Evolutionary conservation across 2,329 filamentous ascomycete genomes (phyloP).

Genomic region (Dissoconium aciculare): DNA sequence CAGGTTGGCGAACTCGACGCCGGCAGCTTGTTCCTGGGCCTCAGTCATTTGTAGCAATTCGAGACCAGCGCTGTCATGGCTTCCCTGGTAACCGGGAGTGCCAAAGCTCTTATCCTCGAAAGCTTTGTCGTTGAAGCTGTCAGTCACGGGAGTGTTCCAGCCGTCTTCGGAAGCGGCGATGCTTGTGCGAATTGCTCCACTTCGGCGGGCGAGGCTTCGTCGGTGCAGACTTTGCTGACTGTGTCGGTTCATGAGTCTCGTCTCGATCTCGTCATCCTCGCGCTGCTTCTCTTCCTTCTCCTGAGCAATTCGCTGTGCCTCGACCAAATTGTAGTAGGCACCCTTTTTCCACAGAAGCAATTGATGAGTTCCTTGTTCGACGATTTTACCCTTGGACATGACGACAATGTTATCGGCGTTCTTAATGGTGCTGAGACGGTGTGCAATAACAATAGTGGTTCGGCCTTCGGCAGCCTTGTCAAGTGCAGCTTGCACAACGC

Average conservation of each 20-base stretch:
- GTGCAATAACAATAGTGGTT: slow-evolving; percentile 92
- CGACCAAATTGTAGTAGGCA: slow-evolving; percentile 73
- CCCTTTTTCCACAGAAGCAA: slow-evolving; percentile 54
- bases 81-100: no score
- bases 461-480: slow-evolving; percentile 73
- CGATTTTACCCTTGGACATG: slow-evolving; percentile 69
- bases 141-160: slow-evolving; percentile 10
- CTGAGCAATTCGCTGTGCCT: slow-evolving; percentile 67
- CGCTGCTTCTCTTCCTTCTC: slow-evolving; percentile 42
- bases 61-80: not conserved
- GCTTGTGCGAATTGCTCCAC: not conserved
- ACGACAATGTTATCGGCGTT: slow-evolving; percentile 93
- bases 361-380: slow-evolving; percentile 84
- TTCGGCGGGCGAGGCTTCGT: not conserved
- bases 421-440: slow-evolving; percentile 86
- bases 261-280: slow-evolving; percentile 26
- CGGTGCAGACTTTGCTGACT: no score
- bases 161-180: not conserved
- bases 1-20: not conserved
- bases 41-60: not conserved
- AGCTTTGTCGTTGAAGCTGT: slow-evolving; percentile 16
- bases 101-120: slow-evolving; percentile 42
- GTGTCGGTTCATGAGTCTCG: not conserved
- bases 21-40: not conserved
- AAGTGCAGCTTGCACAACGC: slow-evolving; percentile 81